These are phyloP conservation scores for Wakefieldia striispora DNA, from an alignment of 768 basidiomycete species.

Conservation along the genomic window DNA sequence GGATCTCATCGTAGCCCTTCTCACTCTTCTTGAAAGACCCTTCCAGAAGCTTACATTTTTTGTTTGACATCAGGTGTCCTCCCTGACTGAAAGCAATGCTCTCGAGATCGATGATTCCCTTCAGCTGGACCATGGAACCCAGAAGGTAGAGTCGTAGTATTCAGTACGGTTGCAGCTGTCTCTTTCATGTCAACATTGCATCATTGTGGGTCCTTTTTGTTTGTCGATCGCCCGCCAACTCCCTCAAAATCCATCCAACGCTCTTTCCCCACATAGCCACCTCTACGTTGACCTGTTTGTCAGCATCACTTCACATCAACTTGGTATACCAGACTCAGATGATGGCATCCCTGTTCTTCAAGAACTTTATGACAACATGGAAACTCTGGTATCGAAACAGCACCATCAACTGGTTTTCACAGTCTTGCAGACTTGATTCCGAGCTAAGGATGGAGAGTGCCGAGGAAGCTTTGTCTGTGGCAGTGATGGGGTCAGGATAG, in stretches of 20 bases:
- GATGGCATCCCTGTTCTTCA: slow-evolving; percentile 93
- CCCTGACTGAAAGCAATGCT: slow-evolving; percentile 96
- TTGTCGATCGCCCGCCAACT: slow-evolving; percentile 80
- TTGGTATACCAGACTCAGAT: slow-evolving; percentile 99
- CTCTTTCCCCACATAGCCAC: slow-evolving; percentile 99
- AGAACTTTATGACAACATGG: slow-evolving; percentile 83
- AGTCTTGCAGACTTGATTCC: slow-evolving; percentile 84
- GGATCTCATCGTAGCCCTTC: slow-evolving; percentile 98
- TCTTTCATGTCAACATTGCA: slow-evolving; percentile 67
- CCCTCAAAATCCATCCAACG: slow-evolving; percentile 91
- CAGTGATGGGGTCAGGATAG: slow-evolving; percentile 92
- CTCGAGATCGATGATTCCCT: slow-evolving; percentile 83
- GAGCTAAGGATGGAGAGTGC: slow-evolving; percentile 86
- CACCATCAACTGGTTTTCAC: slow-evolving; percentile 96
- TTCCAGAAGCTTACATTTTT: slow-evolving; percentile 96
- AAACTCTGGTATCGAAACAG: slow-evolving; percentile 93
- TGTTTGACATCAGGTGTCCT: slow-evolving; percentile 97
- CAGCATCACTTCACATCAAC: slow-evolving; percentile 82
- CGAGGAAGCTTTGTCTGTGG: slow-evolving; percentile 83
- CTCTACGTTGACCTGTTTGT: slow-evolving; percentile 90
- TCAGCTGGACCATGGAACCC: slow-evolving; percentile 84
- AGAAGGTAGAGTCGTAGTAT: slow-evolving; percentile 85
- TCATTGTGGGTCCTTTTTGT: slow-evolving; percentile 49
- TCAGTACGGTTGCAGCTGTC: slow-evolving; percentile 51
- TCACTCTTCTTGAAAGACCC: slow-evolving; percentile 96